Evolutionary conservation across 2,329 filamentous ascomycete genomes (phyloP).

Genomic region (Decorospora gaudefroyi): DNA sequence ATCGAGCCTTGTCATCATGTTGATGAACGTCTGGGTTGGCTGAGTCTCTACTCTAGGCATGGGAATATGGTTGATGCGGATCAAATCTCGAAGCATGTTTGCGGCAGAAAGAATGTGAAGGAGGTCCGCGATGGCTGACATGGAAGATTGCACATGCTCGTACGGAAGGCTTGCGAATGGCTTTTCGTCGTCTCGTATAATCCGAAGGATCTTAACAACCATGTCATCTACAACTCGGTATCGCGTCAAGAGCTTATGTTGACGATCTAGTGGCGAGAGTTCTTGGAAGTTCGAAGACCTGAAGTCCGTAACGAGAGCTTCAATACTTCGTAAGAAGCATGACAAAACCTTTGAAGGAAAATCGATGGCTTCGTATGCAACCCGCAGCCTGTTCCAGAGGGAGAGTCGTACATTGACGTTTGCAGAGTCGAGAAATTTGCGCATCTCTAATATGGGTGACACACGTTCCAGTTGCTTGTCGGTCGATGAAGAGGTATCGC

Average conservation of each 20-base stretch:
- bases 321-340: constrained; percentile 82
- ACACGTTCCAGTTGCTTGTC: constrained; percentile 16
- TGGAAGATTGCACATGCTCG: constrained; percentile 72
- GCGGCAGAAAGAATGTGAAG: constrained; percentile 77
- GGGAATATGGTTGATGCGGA: constrained; percentile 74
- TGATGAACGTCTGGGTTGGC: constrained; percentile 48
- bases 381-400: constrained; percentile 86
- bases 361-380: constrained; percentile 83
- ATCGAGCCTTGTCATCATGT: constrained; percentile 70
- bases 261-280: constrained; percentile 65
- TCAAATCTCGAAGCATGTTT: constrained; percentile 80
- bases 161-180: constrained; percentile 86
- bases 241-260: constrained; percentile 71
- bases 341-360: constrained; percentile 88
- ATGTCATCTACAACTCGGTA: constrained; percentile 80
- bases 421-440: constrained; percentile 80
- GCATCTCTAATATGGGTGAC: constrained; percentile 68
- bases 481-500: constrained; percentile 5
- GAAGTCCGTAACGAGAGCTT: constrained; percentile 75
- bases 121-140: constrained; percentile 71
- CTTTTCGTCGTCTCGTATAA: constrained; percentile 65
- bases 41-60: constrained; percentile 62
- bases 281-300: constrained; percentile 62
- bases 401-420: constrained; percentile 83
- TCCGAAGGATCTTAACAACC: constrained; percentile 69